Percentiles rank a stretch among this genome's conserved stretches.
phyloP scores from a whole-genome alignment of 352 stramenopile genomes.

The Peronosclerospora sorghi region DNA sequence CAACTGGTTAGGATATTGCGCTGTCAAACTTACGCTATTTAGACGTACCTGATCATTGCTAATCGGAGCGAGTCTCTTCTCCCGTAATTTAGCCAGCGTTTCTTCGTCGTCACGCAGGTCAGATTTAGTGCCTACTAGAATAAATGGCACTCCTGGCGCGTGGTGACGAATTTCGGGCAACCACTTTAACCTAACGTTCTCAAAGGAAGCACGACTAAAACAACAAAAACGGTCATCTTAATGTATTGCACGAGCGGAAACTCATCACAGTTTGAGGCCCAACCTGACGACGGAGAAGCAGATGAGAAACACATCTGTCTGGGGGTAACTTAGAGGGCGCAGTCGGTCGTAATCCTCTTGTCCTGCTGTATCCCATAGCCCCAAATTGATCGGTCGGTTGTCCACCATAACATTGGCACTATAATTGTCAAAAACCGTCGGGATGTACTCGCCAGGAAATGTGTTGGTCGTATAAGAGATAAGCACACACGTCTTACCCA shows the following conservation, averaged over 20 bases:
- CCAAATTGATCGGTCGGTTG: constrained; percentile 91
- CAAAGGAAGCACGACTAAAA: constrained; percentile 83
- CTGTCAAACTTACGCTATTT: background rate
- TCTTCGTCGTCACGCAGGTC: constrained; percentile 87
- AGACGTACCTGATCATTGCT: constrained; percentile 48
- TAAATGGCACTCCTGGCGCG: constrained; percentile 87
- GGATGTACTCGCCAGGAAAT: constrained; percentile 95
- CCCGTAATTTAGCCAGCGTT: constrained; percentile 77
- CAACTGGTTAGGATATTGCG: background rate
- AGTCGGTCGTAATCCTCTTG: constrained; percentile 96
- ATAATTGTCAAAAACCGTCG: constrained; percentile 93
- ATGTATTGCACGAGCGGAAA: background rate
- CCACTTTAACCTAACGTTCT: constrained; percentile 94
- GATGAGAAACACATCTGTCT: constrained; percentile 95
- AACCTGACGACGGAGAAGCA: constrained; percentile 91
- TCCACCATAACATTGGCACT: constrained; percentile 90
- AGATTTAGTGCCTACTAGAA: constrained; percentile 93
- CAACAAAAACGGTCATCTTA: background rate
- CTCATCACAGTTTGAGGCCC: background rate
- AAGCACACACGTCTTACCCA: constrained; percentile 94
- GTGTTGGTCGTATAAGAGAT: constrained; percentile 96
- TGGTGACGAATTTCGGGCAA: constrained; percentile 85
- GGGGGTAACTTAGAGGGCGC: constrained; percentile 90
- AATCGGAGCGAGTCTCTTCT: constrained; percentile 78
- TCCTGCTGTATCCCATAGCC: constrained; percentile 94